phyloP scores from a whole-genome alignment of 192 early-diverging fungal genomes.

The Linnemannia hyalina region DNA sequence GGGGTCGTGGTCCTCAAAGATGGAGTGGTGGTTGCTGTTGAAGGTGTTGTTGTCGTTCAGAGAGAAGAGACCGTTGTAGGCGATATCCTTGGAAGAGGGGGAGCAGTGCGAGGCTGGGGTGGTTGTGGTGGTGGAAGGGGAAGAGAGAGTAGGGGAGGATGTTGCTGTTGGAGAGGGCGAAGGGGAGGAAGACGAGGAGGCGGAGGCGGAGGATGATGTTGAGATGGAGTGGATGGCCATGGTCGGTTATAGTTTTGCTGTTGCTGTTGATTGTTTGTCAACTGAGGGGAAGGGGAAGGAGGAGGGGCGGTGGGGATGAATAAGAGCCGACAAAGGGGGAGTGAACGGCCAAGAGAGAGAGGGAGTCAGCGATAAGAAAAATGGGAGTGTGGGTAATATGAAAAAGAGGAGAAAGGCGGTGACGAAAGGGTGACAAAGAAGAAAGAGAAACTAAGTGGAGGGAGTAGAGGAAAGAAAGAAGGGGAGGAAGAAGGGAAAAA shows the following conservation, averaged over 20 bases:
- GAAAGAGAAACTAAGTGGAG: neutral
- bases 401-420: neutral
- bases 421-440: neutral
- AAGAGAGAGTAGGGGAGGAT: slow-evolving; percentile 49
- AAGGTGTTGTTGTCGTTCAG: neutral
- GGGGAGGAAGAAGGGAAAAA: neutral
- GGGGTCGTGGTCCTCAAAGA: slow-evolving; percentile 40
- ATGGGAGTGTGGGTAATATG: neutral
- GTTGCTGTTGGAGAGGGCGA: slow-evolving; percentile 53
- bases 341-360: slow-evolving; percentile 2
- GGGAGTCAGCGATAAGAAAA: slow-evolving; percentile 3
- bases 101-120: slow-evolving; percentile 45
- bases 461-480: neutral
- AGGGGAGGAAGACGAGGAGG: slow-evolving; percentile 54
- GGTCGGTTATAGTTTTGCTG: neutral
- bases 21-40: slow-evolving; percentile 23
- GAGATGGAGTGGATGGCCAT: slow-evolving; percentile 62
- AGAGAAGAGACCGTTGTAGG: neutral
- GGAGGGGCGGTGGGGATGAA: neutral
- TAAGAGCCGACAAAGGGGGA: slow-evolving; percentile 9
- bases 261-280: too few relatives aligned
- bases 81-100: slow-evolving; percentile 48
- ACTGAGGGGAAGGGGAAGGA: too few relatives aligned
- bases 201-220: slow-evolving; percentile 45
- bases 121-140: slow-evolving; percentile 49